These are phyloP conservation scores for Lupinus albus DNA, from an alignment of 306 rosid species.

Conservation along the genomic window DNA sequence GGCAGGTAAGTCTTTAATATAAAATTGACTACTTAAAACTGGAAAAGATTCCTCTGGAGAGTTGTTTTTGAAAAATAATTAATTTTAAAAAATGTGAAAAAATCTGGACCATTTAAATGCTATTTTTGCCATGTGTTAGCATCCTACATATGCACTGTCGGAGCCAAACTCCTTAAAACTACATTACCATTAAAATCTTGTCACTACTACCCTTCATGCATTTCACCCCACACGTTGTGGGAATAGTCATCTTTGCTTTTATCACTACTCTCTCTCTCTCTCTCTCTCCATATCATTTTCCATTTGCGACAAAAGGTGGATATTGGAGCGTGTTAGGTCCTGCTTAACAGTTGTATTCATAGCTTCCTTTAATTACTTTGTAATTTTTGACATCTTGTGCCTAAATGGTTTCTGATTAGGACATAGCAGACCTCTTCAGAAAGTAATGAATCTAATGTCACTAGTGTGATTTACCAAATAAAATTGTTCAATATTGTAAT, in stretches of 20 bases:
- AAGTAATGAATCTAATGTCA: not conserved
- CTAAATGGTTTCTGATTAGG: slow-evolving; percentile 42
- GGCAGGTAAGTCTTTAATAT: slow-evolving; percentile 1
- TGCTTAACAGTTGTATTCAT: slow-evolving; percentile 54
- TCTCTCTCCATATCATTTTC: slow-evolving; percentile 6
- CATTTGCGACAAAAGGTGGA: slow-evolving; percentile 21
- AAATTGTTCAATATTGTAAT: too few relatives aligned
- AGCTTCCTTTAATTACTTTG: slow-evolving; percentile 19
- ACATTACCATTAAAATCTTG: slow-evolving; percentile 9
- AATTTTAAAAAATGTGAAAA: too few relatives aligned
- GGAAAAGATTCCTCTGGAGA: too few relatives aligned
- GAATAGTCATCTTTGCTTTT: slow-evolving; percentile 31
- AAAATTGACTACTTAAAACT: slow-evolving; percentile 1
- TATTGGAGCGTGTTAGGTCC: slow-evolving; percentile 44
- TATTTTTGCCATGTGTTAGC: too few relatives aligned
- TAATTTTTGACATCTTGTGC: slow-evolving; percentile 17
- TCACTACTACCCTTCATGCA: slow-evolving; percentile 16
- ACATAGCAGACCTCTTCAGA: not conserved
- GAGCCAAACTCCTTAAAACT: not conserved
- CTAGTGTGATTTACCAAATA: not conserved
- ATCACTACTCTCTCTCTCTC: slow-evolving; percentile 8
- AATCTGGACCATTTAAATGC: too few relatives aligned
- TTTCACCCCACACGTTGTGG: slow-evolving; percentile 26
- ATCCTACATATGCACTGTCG: too few relatives aligned
- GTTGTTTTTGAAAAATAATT: too few relatives aligned